Evolutionary conservation across 2,329 filamentous ascomycete species (phyloP), one percentile per base, ranked within the genome.

Genomic region (Pyricularia grisea): DNA sequence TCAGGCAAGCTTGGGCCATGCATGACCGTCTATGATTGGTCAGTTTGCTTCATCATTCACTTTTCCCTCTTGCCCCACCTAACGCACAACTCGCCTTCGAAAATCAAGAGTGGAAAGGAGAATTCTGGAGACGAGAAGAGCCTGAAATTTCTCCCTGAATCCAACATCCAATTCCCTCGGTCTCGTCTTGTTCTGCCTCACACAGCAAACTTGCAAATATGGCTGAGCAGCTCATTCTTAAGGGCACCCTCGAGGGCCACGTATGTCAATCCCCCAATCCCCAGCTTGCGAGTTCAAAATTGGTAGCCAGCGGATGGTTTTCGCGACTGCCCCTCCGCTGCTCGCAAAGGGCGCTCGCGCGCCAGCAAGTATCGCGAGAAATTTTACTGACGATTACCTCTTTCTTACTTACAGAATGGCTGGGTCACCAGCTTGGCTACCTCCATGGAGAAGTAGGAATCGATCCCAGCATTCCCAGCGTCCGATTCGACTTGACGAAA

Each of bases 391-490:
- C 74, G 58, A 70, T 67, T 5, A 17, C 36, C 28, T 67, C n/a
- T 28, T 30, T 69, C 68, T 69, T 72, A 68, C 66, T 67, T 74
- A 74, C 77, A 88, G 86, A 95, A 92, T 88, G 94, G 94, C 89
- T 98, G 94, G 94, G 94, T 98, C 86, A 98, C 94, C 85, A 93
- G 89, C 86, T 88, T 98, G 85, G 94, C 94, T 78, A 98, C 94
- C 83, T 97, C 94, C 78, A 91, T 97, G 86, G 94, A 98, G 91
- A 97, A 97, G 93, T 96, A 90, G 81, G 90, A 72, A 68, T 69
- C 67, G 67, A 10, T 23, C 31, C 66, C 66, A 30, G 11, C 25
- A 12, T 23, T 50, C 10, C 7, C 12, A n/a, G 6, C 20, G 9
- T 23, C 27, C 25, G 25, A 58, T 25, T 42, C 42, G 28, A 30